Evolutionary conservation across 202 grass and related monocot genomes (phyloP).

Genomic region (Miscanthus sacchariflorus): DNA sequence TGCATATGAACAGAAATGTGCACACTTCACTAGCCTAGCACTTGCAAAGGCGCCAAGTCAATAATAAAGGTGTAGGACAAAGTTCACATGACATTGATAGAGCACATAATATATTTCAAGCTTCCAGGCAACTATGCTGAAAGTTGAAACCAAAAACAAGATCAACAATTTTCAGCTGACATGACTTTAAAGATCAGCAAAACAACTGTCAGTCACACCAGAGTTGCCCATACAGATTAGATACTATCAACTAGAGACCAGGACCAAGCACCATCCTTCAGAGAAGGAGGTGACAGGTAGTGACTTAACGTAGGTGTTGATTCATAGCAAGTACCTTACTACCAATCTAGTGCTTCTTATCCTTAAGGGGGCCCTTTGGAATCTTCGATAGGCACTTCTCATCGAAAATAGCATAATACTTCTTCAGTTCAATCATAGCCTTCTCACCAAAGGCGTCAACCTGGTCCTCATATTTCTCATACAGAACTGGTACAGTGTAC

Average conservation of each 20-base stretch:
- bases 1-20: not conserved
- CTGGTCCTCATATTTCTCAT: slow-evolving; percentile 89
- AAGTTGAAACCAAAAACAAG: slow-evolving; percentile 42
- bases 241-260: slow-evolving; percentile 46
- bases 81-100: slow-evolving; percentile 35
- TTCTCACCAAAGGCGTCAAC: slow-evolving; percentile 86
- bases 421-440: slow-evolving; percentile 74
- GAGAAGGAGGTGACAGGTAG: slow-evolving; percentile 20
- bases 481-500: slow-evolving; percentile 77
- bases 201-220: slow-evolving; percentile 38
- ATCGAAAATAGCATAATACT: slow-evolving; percentile 77
- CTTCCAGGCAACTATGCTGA: slow-evolving; percentile 51
- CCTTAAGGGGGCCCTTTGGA: slow-evolving; percentile 64
- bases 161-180: slow-evolving; percentile 44
- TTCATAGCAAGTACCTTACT: slow-evolving; percentile 30
- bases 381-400: slow-evolving; percentile 90
- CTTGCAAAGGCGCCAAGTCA: not conserved
- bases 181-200: slow-evolving; percentile 39
- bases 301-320: slow-evolving; percentile 33
- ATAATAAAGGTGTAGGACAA: slow-evolving; percentile 11
- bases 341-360: slow-evolving; percentile 71
- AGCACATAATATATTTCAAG: slow-evolving; percentile 38
- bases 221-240: slow-evolving; percentile 41
- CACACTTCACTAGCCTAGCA: not conserved
- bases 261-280: slow-evolving; percentile 42